Percentiles rank a stretch among this genome's conserved stretches.
Evolutionary conservation across 176 grass and related monocot species (phyloP).

Genomic region (Rhynchospora tenuis): DNA sequence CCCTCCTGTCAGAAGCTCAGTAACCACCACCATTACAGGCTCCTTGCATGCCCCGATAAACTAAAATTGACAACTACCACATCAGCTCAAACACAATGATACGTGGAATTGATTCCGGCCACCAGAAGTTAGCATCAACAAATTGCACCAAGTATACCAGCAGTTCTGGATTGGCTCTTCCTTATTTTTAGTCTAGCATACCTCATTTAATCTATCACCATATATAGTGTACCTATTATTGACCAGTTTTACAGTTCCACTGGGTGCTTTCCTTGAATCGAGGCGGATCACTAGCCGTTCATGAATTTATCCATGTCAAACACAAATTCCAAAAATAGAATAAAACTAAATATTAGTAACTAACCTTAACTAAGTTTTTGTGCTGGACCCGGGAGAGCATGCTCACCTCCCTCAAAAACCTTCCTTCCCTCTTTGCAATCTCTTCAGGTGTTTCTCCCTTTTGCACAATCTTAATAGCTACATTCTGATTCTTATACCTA

Average conservation of each 20-base stretch:
- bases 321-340: conserved; percentile 15
- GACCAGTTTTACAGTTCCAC: not conserved
- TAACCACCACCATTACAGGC: conserved; percentile 92
- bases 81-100: not conserved
- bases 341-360: conserved; percentile 7
- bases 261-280: not conserved
- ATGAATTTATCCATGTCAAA: not conserved
- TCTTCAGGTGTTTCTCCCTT: conserved; percentile 87
- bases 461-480: conserved; percentile 92
- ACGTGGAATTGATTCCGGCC: not conserved
- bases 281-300: no score
- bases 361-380: conserved; percentile 95
- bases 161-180: not conserved
- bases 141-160: not conserved
- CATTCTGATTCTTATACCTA: conserved; percentile 95
- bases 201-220: not conserved
- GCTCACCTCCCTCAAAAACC: conserved; percentile 93
- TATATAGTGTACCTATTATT: not conserved
- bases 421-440: conserved; percentile 54
- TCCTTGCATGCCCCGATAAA: conserved; percentile 92
- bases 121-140: not conserved
- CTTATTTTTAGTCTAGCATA: not conserved
- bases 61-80: conserved; percentile 26
- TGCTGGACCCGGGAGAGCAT: conserved; percentile 90
- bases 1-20: conserved; percentile 82